A percentile compares a stretch with the other conserved stretches of the same genome.
phyloP scores from a whole-genome alignment of 495 filamentous ascomycete genomes.

The Glonium stellatum region DNA sequence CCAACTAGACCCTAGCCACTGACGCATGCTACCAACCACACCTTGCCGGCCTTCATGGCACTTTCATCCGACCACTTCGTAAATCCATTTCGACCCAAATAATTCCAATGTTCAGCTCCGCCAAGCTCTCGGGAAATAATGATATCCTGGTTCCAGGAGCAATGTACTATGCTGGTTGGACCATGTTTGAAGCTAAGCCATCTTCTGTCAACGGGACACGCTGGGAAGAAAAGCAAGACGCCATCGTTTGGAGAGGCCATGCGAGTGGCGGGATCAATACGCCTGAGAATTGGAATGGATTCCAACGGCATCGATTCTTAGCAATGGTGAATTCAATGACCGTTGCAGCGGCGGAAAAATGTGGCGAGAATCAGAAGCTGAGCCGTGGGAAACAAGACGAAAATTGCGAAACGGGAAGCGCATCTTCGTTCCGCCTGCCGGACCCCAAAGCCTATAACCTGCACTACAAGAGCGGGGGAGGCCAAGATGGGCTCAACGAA shows the following conservation, averaged over 20 bases:
- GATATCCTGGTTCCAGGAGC: slow-evolving; percentile 73
- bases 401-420: too few relatives aligned
- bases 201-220: slow-evolving; percentile 42
- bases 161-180: slow-evolving; percentile 69
- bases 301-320: slow-evolving; percentile 65
- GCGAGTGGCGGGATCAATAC: slow-evolving; percentile 59
- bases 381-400: too few relatives aligned
- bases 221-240: slow-evolving; percentile 54
- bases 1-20: slow-evolving; percentile 32
- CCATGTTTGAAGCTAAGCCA: slow-evolving; percentile 46
- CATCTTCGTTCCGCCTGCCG: too few relatives aligned
- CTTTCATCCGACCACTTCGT: slow-evolving; percentile 58
- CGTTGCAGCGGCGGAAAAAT: slow-evolving; percentile 37
- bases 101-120: slow-evolving; percentile 67
- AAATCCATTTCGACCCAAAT: slow-evolving; percentile 48
- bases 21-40: slow-evolving; percentile 29
- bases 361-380: background rate
- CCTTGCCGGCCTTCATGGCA: slow-evolving; percentile 53
- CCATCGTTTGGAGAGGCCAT: slow-evolving; percentile 60
- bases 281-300: slow-evolving; percentile 53
- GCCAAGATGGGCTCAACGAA: too few relatives aligned
- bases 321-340: slow-evolving; percentile 57
- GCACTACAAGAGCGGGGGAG: too few relatives aligned
- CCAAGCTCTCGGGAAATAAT: slow-evolving; percentile 70
- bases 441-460: too few relatives aligned